phyloP scores from a whole-genome alignment of 1,139 yeast genomes.

The Debaryomycetaceae sp. region DNA sequence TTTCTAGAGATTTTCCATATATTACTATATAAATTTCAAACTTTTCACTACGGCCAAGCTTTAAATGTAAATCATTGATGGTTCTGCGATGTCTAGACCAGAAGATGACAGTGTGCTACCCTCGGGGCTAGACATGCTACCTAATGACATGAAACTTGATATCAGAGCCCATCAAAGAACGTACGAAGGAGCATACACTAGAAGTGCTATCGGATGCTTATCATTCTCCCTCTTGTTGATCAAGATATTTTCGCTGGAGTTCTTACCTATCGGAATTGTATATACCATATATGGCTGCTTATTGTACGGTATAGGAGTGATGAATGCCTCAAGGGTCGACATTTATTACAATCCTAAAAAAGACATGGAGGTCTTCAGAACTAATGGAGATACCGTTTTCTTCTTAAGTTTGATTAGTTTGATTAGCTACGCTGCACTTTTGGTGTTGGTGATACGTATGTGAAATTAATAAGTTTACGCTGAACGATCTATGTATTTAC shows the following conservation, averaged over 20 bases:
- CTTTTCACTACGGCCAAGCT: too few species aligned
- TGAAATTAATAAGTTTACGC: slow-evolving; percentile 10
- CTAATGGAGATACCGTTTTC: slow-evolving; percentile 51
- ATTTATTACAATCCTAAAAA: slow-evolving; percentile 42
- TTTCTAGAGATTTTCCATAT: too few species aligned
- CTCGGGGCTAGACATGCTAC: slow-evolving; percentile 31
- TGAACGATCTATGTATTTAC: neutral
- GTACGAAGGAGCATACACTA: slow-evolving; percentile 58
- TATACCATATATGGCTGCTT: slow-evolving; percentile 52
- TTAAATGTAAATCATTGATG: too few species aligned
- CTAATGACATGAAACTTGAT: slow-evolving; percentile 44
- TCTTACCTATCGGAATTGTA: slow-evolving; percentile 50
- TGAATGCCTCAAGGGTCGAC: slow-evolving; percentile 44
- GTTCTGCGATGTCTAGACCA: too few species aligned
- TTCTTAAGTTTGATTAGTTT: slow-evolving; percentile 42
- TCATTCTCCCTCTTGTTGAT: slow-evolving; percentile 47
- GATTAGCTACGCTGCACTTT: slow-evolving; percentile 42
- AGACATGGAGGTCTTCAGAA: slow-evolving; percentile 40
- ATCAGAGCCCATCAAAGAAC: slow-evolving; percentile 61
- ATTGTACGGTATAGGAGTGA: slow-evolving; percentile 46
- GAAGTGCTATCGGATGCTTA: slow-evolving; percentile 50
- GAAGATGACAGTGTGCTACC: slow-evolving; percentile 13
- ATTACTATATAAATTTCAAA: too few species aligned
- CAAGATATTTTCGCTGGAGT: slow-evolving; percentile 51
- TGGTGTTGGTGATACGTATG: slow-evolving; percentile 40